phyloP scores from a whole-genome alignment of 345 rosid genomes.

The Lumnitzera littorea region DNA sequence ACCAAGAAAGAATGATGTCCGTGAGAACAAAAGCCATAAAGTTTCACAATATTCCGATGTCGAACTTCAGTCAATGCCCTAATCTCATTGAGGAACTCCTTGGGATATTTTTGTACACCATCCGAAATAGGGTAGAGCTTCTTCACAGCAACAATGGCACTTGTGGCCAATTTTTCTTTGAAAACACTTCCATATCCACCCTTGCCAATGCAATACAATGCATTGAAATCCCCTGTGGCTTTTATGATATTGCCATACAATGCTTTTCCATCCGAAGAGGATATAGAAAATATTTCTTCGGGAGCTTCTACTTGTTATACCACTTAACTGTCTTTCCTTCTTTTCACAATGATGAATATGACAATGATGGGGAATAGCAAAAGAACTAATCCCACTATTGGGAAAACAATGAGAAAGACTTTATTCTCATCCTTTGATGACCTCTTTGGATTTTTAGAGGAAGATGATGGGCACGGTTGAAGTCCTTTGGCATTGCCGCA shows the following conservation, averaged over 20 bases:
- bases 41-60: neutral
- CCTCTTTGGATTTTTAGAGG: too few relatives aligned
- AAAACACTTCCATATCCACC: conserved; percentile 12
- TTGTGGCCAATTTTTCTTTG: conserved; percentile 9
- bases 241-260: conserved; percentile 11
- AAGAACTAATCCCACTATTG: neutral
- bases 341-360: neutral
- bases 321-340: neutral
- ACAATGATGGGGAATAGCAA: neutral
- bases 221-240: too few relatives aligned
- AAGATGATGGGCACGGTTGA: too few relatives aligned
- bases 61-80: neutral
- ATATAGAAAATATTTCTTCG: conserved; percentile 3
- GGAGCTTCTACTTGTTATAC: neutral
- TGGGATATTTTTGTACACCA: neutral
- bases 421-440: too few relatives aligned
- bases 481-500: too few relatives aligned
- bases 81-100: conserved; percentile 5
- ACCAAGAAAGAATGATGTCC: too few relatives aligned
- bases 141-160: conserved; percentile 17
- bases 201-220: too few relatives aligned
- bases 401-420: too few relatives aligned
- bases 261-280: conserved; percentile 10
- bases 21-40: too few relatives aligned
- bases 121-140: conserved; percentile 4